These are phyloP conservation scores for Syzygium malaccense DNA, from an alignment of 441 rosid species.

Conservation along the genomic window DNA sequence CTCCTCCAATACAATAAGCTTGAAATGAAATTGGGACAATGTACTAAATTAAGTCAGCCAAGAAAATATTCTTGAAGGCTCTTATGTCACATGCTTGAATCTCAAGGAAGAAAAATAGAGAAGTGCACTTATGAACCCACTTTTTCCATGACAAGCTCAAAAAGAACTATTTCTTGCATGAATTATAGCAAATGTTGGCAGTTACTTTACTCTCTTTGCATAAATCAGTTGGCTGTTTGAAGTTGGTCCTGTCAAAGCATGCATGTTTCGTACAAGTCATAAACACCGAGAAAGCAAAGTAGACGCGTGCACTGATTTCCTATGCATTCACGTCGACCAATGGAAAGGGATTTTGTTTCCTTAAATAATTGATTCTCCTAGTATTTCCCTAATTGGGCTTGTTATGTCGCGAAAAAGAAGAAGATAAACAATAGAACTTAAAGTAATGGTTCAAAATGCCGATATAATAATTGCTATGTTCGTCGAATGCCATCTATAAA, in stretches of 20 bases:
- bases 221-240: not conserved
- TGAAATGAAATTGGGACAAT: not conserved
- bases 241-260: not conserved
- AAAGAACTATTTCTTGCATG: not conserved
- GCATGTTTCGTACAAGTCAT: not conserved
- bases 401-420: not conserved
- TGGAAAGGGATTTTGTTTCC: not conserved
- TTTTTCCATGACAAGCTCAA: not conserved
- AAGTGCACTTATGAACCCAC: not conserved
- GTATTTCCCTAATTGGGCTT: not conserved
- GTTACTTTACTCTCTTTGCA: not conserved
- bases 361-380: not conserved
- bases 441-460: no score
- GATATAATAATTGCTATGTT: no score
- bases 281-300: not conserved
- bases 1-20: not conserved
- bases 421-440: not conserved
- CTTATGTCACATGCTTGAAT: not conserved
- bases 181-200: not conserved
- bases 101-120: not conserved
- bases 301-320: not conserved
- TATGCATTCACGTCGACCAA: not conserved
- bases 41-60: not conserved
- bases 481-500: no score
- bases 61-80: not conserved